phyloP scores from a whole-genome alignment of 177 flowering plant genomes.

The Vitis hybrid region DNA sequence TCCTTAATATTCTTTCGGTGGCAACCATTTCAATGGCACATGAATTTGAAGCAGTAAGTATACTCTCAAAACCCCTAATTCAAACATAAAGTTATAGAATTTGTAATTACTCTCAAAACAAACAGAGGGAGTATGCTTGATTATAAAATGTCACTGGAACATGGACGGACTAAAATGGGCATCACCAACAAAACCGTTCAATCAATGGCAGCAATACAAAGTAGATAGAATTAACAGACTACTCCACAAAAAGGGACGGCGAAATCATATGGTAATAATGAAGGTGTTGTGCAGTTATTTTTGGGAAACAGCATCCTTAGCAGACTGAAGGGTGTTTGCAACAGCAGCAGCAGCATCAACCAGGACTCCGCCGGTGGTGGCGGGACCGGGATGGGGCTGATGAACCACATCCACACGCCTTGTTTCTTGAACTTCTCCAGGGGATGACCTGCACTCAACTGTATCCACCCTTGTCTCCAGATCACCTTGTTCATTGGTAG shows the following conservation, averaged over 20 bases:
- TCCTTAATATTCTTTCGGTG: conserved; percentile 3
- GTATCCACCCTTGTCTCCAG: conserved; percentile 25
- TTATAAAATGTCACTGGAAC: too few relatives aligned
- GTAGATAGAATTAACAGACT: background rate
- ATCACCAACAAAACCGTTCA: too few relatives aligned
- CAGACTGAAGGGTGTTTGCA: conserved; percentile 35
- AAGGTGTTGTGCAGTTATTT: conserved; percentile 5
- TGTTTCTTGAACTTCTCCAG: conserved; percentile 31
- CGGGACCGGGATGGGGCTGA: conserved; percentile 14
- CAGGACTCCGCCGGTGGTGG: conserved; percentile 34
- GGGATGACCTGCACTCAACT: conserved; percentile 22
- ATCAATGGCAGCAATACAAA: too few relatives aligned
- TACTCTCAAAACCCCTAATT: too few relatives aligned
- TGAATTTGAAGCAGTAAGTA: background rate
- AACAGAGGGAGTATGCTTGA: too few relatives aligned
- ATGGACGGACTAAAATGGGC: too few relatives aligned
- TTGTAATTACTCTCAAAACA: too few relatives aligned
- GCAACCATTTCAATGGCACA: background rate
- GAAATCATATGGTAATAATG: background rate
- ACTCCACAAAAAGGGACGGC: background rate
- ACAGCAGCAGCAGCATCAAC: conserved; percentile 38
- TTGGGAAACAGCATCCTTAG: conserved; percentile 29
- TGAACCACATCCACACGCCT: conserved; percentile 35
- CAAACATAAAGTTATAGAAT: too few relatives aligned
- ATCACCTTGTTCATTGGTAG: conserved; percentile 8